These are phyloP conservation scores for Roridomyces roridus DNA, from an alignment of 768 basidiomycete genomes.

Conservation along the genomic window DNA sequence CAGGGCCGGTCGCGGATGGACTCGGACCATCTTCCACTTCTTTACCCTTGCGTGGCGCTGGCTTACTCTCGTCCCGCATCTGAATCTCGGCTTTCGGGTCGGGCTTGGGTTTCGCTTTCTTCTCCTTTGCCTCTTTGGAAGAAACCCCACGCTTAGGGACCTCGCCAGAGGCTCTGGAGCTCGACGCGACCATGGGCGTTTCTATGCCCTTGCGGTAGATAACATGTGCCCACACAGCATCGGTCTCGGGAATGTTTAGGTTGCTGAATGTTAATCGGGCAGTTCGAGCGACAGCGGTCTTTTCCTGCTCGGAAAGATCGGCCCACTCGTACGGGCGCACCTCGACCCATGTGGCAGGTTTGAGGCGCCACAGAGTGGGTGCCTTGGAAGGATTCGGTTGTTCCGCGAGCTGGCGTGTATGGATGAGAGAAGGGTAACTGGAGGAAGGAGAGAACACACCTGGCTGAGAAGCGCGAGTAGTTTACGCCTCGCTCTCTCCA, in stretches of 20 bases:
- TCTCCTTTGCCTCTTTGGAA: constrained; percentile 53
- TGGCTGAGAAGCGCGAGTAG: constrained; percentile 13
- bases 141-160: constrained; percentile 53
- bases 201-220: constrained; percentile 34
- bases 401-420: constrained; percentile 56
- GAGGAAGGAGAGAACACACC: constrained; percentile 3
- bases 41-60: constrained; percentile 26
- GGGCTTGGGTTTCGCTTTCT: constrained; percentile 49
- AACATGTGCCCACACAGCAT: constrained; percentile 69
- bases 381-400: constrained; percentile 38
- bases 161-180: constrained; percentile 26
- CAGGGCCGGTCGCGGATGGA: constrained; percentile 7
- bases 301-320: constrained; percentile 52
- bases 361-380: constrained; percentile 56
- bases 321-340: constrained; percentile 73
- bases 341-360: constrained; percentile 64
- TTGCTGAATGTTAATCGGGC: constrained; percentile 54
- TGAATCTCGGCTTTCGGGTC: constrained; percentile 47
- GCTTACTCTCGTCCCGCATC: constrained; percentile 55
- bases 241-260: constrained; percentile 62
- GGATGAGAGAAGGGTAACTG: background rate
- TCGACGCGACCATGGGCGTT: constrained; percentile 5
- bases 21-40: constrained; percentile 22
- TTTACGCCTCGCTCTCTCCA: constrained; percentile 5
- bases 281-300: constrained; percentile 54